phyloP scores from a whole-genome alignment of 2,329 filamentous ascomycete genomes.

The Xylariaceae sp. region DNA sequence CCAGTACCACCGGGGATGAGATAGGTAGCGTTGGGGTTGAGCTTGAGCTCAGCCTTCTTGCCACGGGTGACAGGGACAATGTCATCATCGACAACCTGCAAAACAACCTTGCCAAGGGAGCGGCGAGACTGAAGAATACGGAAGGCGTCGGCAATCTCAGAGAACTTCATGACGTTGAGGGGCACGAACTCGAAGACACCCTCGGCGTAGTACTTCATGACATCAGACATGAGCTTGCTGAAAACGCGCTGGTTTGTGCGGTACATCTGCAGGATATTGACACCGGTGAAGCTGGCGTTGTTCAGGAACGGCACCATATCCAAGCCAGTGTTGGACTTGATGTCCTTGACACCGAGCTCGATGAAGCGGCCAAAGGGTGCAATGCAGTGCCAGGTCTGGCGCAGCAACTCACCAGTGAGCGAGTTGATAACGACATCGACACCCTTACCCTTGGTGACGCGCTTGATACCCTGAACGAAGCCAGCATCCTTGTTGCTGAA shows the following conservation, averaged over 20 bases:
- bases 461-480: slow-evolving; percentile 29
- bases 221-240: slow-evolving; percentile 25
- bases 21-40: slow-evolving; percentile 29
- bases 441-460: slow-evolving; percentile 25
- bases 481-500: slow-evolving; percentile 29
- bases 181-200: slow-evolving; percentile 27
- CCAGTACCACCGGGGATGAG: slow-evolving; percentile 33
- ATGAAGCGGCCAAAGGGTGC: slow-evolving; percentile 29
- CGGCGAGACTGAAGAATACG: slow-evolving; percentile 27
- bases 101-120: slow-evolving; percentile 26
- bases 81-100: slow-evolving; percentile 25
- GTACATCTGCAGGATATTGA: slow-evolving; percentile 30
- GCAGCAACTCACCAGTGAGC: slow-evolving; percentile 26
- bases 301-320: slow-evolving; percentile 30
- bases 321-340: slow-evolving; percentile 28
- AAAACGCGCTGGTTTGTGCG: slow-evolving; percentile 26
- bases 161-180: slow-evolving; percentile 27
- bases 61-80: slow-evolving; percentile 24
- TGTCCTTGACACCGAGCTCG: slow-evolving; percentile 28
- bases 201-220: slow-evolving; percentile 23
- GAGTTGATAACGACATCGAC: slow-evolving; percentile 27
- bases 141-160: slow-evolving; percentile 28
- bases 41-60: slow-evolving; percentile 25
- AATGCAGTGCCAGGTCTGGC: slow-evolving; percentile 30
- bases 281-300: slow-evolving; percentile 27